Evolutionary conservation across 2,329 filamentous ascomycete species (phyloP), one percentile per base, ranked within the genome.

Genomic region (Reticulascus tulasneorum): DNA sequence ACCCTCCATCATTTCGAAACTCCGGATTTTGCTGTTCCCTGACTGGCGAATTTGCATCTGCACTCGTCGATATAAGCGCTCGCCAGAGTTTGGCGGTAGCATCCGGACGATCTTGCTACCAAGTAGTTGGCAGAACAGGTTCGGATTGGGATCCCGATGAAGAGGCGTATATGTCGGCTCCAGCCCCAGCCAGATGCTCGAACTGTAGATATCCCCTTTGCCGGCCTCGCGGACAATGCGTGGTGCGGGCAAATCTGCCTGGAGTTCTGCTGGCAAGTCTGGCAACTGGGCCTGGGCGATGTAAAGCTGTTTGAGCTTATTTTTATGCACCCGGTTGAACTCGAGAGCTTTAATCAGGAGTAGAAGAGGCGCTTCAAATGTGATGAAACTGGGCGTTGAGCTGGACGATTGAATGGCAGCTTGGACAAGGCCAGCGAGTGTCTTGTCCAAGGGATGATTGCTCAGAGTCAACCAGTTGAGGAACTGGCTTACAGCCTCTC

Each of bases 101-200:
- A 96, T 56, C n/a, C 89, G 73, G 12, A 96, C 67, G 0, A 65
- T 56, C 60, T 98, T 98, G 33, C 55, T 60, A 5, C 86, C 79
- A 12, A 77, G 78, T 10, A 97, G 60, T 60, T 98, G 93, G 29
- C 86, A 78, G 56, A 97, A 95, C 0, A 96, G 52, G 54, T 98
- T 98, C 0, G 88, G 88, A 51, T 97, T 97, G 1, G 93, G 93
- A 52, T 98, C 93, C 36, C 85, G 78, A 60, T 98, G 93, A 4
- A 95, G 67, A 4, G 93, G 89, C 1, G 93, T 96, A 49, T 88
- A 89, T 0, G 90, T 96, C 1, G 88, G 88, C 24, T 88, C 79
- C 11, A 83, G 69, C 1, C 93, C 93, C 10, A 97, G 73, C 91
- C 91, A 98, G 27, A 97, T 67, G 49, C 86, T 94, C 0, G 84